Percentiles rank a stretch among this genome's conserved stretches.
Conservation (phyloP, 345 rosid species). For the Nasturtium officinale region DNA sequence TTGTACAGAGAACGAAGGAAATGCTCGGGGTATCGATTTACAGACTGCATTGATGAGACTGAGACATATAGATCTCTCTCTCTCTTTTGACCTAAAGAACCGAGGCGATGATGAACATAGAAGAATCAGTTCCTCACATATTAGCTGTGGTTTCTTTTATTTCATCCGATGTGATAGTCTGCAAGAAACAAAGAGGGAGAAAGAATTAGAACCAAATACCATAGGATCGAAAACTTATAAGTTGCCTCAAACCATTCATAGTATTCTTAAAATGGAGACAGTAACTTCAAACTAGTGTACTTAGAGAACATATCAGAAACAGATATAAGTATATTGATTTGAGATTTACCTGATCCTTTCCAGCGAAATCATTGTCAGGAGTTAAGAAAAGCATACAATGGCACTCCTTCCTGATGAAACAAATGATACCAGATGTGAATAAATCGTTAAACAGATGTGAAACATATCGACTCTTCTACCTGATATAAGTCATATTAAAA, state of each 20-base stretch:
- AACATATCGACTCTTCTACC: background rate
- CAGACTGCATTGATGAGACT: constrained; percentile 29
- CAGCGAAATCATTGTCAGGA: constrained; percentile 94
- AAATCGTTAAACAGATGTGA: background rate
- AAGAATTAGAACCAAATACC: background rate
- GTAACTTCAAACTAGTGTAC: constrained; percentile 1
- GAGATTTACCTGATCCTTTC: constrained; percentile 76
- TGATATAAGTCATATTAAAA: background rate
- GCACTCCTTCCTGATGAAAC: constrained; percentile 84
- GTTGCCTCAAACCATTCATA: background rate
- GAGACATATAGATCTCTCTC: constrained; percentile 5
- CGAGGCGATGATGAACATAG: background rate
- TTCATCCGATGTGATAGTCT: constrained; percentile 77
- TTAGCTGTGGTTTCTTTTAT: constrained; percentile 68
- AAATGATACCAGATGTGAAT: background rate
- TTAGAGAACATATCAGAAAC: background rate
- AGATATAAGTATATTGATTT: background rate
- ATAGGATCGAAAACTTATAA: background rate
- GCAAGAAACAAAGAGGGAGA: constrained; percentile 41
- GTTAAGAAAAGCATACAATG: constrained; percentile 99
- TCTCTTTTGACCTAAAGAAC: constrained; percentile 15
- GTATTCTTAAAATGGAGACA: background rate
- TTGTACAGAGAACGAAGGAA: constrained; percentile 34
- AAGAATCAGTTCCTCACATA: constrained; percentile 48
- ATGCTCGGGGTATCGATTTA: constrained; percentile 36